phyloP scores from a whole-genome alignment of 2,329 filamentous ascomycete species.

The Scytalidium lignicola region DNA sequence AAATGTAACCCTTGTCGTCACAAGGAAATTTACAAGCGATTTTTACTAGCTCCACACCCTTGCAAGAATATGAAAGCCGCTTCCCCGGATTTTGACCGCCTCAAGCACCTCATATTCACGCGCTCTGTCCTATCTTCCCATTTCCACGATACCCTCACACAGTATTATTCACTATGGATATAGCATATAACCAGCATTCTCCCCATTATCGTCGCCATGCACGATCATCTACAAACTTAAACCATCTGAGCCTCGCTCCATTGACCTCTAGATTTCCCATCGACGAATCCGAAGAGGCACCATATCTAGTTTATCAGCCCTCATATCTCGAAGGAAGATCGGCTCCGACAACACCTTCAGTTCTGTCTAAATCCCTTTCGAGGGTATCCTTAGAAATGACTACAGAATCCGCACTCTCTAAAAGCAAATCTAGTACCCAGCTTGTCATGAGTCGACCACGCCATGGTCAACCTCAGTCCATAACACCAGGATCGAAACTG shows the following conservation, averaged over 20 bases:
- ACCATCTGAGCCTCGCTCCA: slow-evolving; percentile 58
- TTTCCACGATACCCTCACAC: slow-evolving; percentile 1
- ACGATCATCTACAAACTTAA: slow-evolving; percentile 53
- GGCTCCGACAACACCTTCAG: slow-evolving; percentile 58
- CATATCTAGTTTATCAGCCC: slow-evolving; percentile 32
- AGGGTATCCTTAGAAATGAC: slow-evolving; percentile 39
- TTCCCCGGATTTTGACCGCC: slow-evolving; percentile 16
- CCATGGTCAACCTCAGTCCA: slow-evolving; percentile 19
- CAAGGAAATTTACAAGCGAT: slow-evolving; percentile 12
- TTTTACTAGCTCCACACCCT: slow-evolving; percentile 2
- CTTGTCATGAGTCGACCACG: slow-evolving; percentile 29
- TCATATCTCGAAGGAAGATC: slow-evolving; percentile 60
- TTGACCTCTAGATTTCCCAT: slow-evolving; percentile 57
- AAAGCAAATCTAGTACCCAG: slow-evolving; percentile 60
- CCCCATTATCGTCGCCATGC: slow-evolving; percentile 53
- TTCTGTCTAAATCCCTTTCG: slow-evolving; percentile 54
- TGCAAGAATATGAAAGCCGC: not conserved
- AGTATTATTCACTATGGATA: slow-evolving; percentile 43
- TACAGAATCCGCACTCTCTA: slow-evolving; percentile 34
- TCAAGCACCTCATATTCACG: slow-evolving; percentile 1
- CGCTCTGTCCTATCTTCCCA: not conserved
- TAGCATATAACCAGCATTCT: slow-evolving; percentile 56
- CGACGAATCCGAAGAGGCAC: slow-evolving; percentile 43
- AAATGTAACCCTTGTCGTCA: slow-evolving; percentile 9
- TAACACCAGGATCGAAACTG: slow-evolving; percentile 18